Conservation (phyloP, 2,329 filamentous ascomycete species). For the Venturia aucupariae region DNA sequence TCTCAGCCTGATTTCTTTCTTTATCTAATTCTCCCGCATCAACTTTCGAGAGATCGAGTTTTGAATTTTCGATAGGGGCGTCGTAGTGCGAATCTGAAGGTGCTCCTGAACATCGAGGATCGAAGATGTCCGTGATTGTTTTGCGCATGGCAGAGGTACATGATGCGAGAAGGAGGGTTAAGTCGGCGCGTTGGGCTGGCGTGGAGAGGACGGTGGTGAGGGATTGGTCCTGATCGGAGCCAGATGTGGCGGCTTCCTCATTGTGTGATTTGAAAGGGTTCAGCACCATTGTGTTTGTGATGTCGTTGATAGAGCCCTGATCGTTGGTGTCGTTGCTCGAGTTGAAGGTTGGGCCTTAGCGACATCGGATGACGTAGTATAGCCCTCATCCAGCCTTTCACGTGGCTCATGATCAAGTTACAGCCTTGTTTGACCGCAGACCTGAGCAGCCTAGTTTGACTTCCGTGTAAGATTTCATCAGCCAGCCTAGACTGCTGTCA, state of each 20-base stretch:
- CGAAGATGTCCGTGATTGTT: slow-evolving; percentile 34
- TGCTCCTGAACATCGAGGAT: slow-evolving; percentile 27
- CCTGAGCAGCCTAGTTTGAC: neutral
- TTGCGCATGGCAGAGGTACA: slow-evolving; percentile 38
- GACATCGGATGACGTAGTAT: neutral
- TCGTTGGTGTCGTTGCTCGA: neutral
- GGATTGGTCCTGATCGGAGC: slow-evolving; percentile 19
- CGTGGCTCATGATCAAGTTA: neutral
- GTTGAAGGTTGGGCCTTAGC: neutral
- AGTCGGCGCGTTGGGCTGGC: slow-evolving; percentile 32
- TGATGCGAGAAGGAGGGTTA: slow-evolving; percentile 38
- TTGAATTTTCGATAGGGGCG: slow-evolving; percentile 15
- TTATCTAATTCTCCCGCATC: slow-evolving; percentile 26
- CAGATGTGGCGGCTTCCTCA: neutral
- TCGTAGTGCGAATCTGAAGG: slow-evolving; percentile 22
- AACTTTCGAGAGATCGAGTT: slow-evolving; percentile 17
- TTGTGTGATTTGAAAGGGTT: neutral
- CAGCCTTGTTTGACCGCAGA: neutral
- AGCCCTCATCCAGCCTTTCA: neutral
- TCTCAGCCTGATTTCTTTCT: slow-evolving; percentile 25
- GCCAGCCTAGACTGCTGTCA: no score
- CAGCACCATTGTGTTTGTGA: neutral
- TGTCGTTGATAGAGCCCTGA: neutral
- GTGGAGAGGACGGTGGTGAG: slow-evolving; percentile 38
- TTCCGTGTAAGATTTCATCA: no score